Base-by-base conservation (phyloP, 208 protist genomes). In the Naegleria fowleri region DNA sequence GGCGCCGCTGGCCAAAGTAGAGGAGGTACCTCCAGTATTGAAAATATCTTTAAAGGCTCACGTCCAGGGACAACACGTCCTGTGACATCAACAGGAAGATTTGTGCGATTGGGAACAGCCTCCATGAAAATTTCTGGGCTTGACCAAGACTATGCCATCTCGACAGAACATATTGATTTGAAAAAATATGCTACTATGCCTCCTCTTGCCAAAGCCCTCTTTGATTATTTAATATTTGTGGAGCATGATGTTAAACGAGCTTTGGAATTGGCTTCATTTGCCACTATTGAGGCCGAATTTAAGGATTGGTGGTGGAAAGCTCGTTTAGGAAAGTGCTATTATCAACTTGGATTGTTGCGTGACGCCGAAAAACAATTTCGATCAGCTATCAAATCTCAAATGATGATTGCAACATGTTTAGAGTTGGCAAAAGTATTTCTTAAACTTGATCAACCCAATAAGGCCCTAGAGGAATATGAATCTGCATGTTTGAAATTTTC, bases 271-370 rank as follows among this genome's bases (percentile, higher is more conserved):
- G 96, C 95, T 88, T 92, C 91, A 13, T 92, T 79, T 76, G 92
- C 87, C 33, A 94, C 93, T 0, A 86, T 91, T n/a, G 67, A 83
- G n/a, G 52, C 43, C 13, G 91, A 94, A 36, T 93, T 93, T 40
- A 94, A 96, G 52, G 97, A 98, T 93, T 98, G 97, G 97, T 99
- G 96, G 96, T 99, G 98, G 97, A 97, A 97, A 92, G 95, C 96
- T 84, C 94, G 97, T 5, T 93, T 98, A 41, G 97, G 96, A 22
- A 98, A 98, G 93, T 96, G 96, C 48, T 97, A 97, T 92, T 98
- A 98, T 92, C 95, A 97, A 92, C 94, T 99, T 9, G 97, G 98
- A 11, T 94, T 99, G 41, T 94, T 98, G n/a, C 96, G 97, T 0
- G 98, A 99, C 40, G 97, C 98, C 15, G 97, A 98, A 93, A 96